Base-by-base conservation (phyloP, 2,329 filamentous ascomycete genomes). In the Clarireedia sp. region DNA sequence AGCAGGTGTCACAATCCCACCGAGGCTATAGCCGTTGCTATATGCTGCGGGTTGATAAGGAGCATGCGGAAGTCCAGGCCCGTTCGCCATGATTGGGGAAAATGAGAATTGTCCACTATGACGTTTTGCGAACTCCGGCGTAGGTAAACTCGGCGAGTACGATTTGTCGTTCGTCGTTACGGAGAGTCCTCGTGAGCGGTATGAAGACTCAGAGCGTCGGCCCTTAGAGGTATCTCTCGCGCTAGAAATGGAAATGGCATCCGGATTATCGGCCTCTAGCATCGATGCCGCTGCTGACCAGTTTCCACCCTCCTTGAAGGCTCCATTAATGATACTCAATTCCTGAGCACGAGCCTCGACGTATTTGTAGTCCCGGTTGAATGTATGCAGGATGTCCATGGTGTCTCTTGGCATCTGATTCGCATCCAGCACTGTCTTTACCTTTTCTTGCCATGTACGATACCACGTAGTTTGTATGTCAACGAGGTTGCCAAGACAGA, bases 401-500 rank as follows among this genome's bases (percentile, higher is more conserved):
- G 90, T 70, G 51, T 89, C 85, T 14, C 85, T 82, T 7, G 84
- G 79, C 49, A 86, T 75, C 12, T 77, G 73, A 48, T 77, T 76
- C 52, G 87, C 82, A 36, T 85, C 83, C 5, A 96, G 77, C 2
- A 94, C 81, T 8, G 81, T 79, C 61, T 82, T 83, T 59, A 96
- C 80, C 74, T 95, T 96, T 63, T 88, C 86, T 64, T 87, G 86
- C 83, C 90, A 91, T 40, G 89, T 83, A 55, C 78, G 78, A 68
- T 86, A 91, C 92, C 92, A 99, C 48, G 82, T 78, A 17, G 82
- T 79, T 70, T 96, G 91, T 46, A 95, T 85, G 60, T 87, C 83
- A 62, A 96, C 82, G 66, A 97, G 90, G 64, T 90, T 90, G 56
- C 80, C 82, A 44, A 96, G 77, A 64, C 89, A 92, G 23, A 87